Base-by-base conservation (phyloP, 441 rosid species). In the Populus trichocarpa region DNA sequence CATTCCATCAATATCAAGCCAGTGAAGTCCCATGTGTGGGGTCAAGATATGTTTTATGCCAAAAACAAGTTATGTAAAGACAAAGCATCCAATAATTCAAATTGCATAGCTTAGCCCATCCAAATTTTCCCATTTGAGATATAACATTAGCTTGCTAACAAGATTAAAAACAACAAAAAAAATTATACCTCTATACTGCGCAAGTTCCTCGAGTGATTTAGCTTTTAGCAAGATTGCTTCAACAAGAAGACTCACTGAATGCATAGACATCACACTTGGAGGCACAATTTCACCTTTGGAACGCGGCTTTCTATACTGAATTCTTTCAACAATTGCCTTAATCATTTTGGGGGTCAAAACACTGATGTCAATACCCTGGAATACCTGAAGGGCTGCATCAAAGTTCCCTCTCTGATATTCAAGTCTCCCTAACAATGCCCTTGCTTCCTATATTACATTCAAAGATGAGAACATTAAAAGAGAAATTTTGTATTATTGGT, bases 341-440 rank as follows among this genome's bases (percentile, higher is more conserved):
- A 76, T 84, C 87, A 96, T 91, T 85, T 93, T 88, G 3, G 96
- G 91, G 74, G 86, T 81, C 78, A 94, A 90, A 73, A 81, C 84
- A 78, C 75, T 87, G 73, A 89, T 82, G 74, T 96, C 98, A 74
- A 96, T 96, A 42, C 99, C 98, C 75, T 86, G 97, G 80, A 93
- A 92, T 42, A 96, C 98, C 84, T 94, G 98, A 86, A 96, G 93
- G 40, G 99, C 97, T n/a, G 97, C 99, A 79, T 90, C 98, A 74
- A 88, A 93, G 80, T 92, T 94, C 66, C 98, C 95, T 88, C 89
- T 90, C 86, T 90, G 98, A 81, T 87, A 93, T 79, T 94, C 99
- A 35, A 94, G 89, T 85, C 99, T 90, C 80, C 99, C 98, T 76
- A 96, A 64, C 88, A 96, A 84, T 46, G 98, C 97, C 87, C 99